Percentiles rank a stretch among this genome's conserved stretches.
These are phyloP conservation scores for Sordariomycetes sp. DNA, from an alignment of 2,329 filamentous ascomycete species.

Conservation along the genomic window DNA sequence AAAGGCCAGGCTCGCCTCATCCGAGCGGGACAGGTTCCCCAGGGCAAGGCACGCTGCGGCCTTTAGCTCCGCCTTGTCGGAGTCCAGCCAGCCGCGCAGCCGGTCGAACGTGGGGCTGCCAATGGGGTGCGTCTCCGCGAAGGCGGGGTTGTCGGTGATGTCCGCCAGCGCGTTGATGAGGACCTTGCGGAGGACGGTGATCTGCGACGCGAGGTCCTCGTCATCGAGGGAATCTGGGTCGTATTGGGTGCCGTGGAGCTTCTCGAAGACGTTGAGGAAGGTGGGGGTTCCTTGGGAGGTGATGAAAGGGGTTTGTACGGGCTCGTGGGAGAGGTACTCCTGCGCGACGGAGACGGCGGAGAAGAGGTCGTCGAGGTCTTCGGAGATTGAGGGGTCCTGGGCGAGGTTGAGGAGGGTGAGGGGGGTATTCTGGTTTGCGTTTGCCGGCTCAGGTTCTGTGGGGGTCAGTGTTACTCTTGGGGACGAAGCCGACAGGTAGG, in stretches of 20 bases:
- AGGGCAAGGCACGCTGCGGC: constrained; percentile 46
- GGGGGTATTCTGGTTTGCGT: constrained; percentile 31
- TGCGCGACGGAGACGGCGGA: constrained; percentile 36
- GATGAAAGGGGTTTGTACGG: constrained; percentile 35
- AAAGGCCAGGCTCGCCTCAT: constrained; percentile 35
- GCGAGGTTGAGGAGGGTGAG: constrained; percentile 36
- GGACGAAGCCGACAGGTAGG: not conserved
- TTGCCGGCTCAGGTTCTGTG: constrained; percentile 28
- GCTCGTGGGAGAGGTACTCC: constrained; percentile 39
- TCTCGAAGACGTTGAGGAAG: constrained; percentile 33
- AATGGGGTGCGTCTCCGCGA: constrained; percentile 26
- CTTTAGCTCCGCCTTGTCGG: constrained; percentile 28
- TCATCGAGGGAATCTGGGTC: constrained; percentile 24
- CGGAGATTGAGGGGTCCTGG: constrained; percentile 19
- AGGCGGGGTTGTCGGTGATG: constrained; percentile 34
- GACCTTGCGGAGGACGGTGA: constrained; percentile 23
- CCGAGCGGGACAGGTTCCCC: constrained; percentile 48
- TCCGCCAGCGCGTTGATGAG: constrained; percentile 39
- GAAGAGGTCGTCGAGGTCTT: constrained; percentile 41
- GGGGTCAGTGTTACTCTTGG: not conserved
- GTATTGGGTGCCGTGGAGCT: constrained; percentile 28
- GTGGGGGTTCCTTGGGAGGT: constrained; percentile 20
- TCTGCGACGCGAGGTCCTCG: constrained; percentile 18
- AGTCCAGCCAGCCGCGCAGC: constrained; percentile 33
- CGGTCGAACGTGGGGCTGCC: constrained; percentile 24